phyloP scores from a whole-genome alignment of 257 asterid species.

The Solanum medicagineum region DNA sequence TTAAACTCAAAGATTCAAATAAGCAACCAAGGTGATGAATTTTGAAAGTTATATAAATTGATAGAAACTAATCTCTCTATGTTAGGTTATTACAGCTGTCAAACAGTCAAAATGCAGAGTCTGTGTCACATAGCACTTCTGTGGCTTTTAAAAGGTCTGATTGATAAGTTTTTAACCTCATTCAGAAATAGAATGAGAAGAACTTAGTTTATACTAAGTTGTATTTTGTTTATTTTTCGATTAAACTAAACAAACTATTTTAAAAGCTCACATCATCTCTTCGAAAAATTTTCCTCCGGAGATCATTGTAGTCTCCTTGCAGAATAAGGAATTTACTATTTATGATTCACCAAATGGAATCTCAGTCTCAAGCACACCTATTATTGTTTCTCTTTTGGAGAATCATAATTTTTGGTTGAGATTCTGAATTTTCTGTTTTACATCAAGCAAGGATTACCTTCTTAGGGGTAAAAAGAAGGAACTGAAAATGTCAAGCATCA shows the following conservation, averaged over 20 bases:
- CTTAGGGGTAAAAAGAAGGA: no score
- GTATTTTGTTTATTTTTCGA: not conserved
- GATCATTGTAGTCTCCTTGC: no score
- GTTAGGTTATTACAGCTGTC: conserved; percentile 10
- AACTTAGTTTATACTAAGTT: not conserved
- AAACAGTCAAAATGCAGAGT: conserved; percentile 1
- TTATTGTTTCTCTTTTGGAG: no score
- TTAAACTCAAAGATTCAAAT: no score
- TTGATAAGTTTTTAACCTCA: not conserved
- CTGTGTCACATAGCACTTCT: conserved; percentile 3
- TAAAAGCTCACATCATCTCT: not conserved
- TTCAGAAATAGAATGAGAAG: not conserved
- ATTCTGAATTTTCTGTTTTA: no score
- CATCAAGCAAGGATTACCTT: no score
- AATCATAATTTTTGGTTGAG: no score
- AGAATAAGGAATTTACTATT: no score
- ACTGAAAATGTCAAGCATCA: no score
- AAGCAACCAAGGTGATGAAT: not conserved
- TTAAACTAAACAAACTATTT: not conserved
- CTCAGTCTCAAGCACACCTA: no score
- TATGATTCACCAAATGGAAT: no score
- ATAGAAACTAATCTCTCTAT: not conserved
- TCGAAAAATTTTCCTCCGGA: not conserved
- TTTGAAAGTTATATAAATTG: not conserved
- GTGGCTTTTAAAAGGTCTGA: conserved; percentile 24